Conservation (phyloP, 345 rosid species). For the Atalantia buxifolia region DNA sequence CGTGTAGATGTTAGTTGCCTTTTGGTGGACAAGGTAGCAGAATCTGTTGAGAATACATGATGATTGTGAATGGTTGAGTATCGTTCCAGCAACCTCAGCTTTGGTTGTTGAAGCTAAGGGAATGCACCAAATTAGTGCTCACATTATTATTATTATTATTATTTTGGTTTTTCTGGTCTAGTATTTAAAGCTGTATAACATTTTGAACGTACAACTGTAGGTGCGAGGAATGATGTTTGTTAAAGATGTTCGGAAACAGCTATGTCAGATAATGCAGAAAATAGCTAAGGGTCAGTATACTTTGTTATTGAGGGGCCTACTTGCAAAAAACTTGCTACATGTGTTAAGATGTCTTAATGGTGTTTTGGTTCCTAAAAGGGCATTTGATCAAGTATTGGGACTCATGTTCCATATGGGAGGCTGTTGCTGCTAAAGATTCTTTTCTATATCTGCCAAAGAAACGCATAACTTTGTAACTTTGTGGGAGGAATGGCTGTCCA, state of each 20-base stretch:
- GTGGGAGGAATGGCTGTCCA: neutral
- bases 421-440: neutral
- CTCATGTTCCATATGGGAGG: neutral
- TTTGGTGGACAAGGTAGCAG: neutral
- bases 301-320: slow-evolving; percentile 6
- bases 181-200: slow-evolving; percentile 1
- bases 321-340: neutral
- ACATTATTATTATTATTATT: neutral
- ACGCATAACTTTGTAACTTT: neutral
- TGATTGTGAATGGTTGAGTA: neutral
- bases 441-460: neutral
- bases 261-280: slow-evolving; percentile 89
- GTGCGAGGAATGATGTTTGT: slow-evolving; percentile 92
- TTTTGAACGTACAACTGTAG: slow-evolving; percentile 31
- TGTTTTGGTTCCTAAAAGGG: neutral
- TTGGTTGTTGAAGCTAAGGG: neutral
- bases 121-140: neutral
- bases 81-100: neutral
- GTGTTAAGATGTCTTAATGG: neutral
- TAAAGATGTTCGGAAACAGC: slow-evolving; percentile 83
- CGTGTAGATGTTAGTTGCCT: neutral
- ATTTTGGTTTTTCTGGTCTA: neutral
- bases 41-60: neutral
- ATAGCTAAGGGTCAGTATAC: slow-evolving; percentile 65
- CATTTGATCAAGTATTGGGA: neutral